phyloP scores from a whole-genome alignment of 2,329 filamentous ascomycete species.

The Fusarium anthophilum region DNA sequence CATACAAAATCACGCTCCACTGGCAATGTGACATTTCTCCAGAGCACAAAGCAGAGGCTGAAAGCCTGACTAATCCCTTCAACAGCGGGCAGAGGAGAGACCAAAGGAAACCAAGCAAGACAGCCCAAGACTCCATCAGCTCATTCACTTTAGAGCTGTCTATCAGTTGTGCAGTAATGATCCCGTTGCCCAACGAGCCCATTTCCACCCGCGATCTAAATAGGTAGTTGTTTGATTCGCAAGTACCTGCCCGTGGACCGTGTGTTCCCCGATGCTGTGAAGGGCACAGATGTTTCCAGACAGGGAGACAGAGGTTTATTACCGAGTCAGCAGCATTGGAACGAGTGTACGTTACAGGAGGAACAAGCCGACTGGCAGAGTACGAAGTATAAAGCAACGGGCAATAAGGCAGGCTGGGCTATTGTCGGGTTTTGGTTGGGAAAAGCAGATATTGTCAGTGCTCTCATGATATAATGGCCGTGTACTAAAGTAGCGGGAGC shows the following conservation, averaged over 20 bases:
- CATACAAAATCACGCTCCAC: background rate
- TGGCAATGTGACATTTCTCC: background rate
- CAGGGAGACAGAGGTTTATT: too few relatives aligned
- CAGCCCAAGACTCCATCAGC: background rate
- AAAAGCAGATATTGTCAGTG: background rate
- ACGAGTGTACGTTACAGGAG: background rate
- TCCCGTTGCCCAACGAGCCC: background rate
- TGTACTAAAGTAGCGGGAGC: constrained; percentile 2
- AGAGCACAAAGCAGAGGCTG: background rate
- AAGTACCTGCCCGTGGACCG: background rate
- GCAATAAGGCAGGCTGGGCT: background rate
- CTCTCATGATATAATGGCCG: constrained; percentile 4
- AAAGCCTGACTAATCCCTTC: background rate
- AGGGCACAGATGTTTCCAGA: background rate
- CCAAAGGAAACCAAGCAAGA: too few relatives aligned
- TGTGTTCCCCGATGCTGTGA: background rate
- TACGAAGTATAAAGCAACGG: background rate
- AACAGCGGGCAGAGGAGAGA: background rate
- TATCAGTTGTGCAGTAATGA: background rate
- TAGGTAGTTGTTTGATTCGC: background rate
- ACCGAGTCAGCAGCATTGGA: background rate
- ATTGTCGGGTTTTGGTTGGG: background rate
- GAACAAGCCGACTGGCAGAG: background rate
- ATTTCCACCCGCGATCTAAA: background rate
- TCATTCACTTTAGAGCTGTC: background rate